phyloP scores from a whole-genome alignment of 75 land plant genomes.

The Isoetes taiwanensis region DNA sequence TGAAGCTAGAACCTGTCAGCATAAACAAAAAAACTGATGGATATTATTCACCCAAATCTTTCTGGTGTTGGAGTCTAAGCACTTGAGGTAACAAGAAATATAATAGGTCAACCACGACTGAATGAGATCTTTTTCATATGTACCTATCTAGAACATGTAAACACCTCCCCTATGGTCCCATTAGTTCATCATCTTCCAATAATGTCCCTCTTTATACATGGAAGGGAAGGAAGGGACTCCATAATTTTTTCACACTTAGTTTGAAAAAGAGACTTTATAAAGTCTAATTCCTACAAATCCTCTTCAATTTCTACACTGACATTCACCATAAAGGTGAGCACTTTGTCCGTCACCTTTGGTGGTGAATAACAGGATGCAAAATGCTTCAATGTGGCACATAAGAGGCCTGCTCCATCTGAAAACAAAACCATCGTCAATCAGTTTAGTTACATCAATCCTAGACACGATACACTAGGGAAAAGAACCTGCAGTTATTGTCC shows the following conservation, averaged over 20 bases:
- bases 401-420: conserved; percentile 90
- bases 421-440: too few relatives aligned
- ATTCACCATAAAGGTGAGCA: too few relatives aligned
- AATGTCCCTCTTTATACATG: too few relatives aligned
- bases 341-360: too few relatives aligned
- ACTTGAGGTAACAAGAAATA: neutral
- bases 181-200: too few relatives aligned
- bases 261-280: neutral
- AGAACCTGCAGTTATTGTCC: conserved; percentile 86
- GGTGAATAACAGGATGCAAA: conserved; percentile 42
- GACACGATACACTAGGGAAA: too few relatives aligned
- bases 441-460: too few relatives aligned
- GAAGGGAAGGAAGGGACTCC: neutral
- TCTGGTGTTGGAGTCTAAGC: too few relatives aligned
- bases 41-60: neutral
- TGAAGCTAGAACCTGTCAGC: conserved; percentile 83
- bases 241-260: neutral
- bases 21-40: neutral
- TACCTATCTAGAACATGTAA: neutral
- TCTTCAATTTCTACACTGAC: too few relatives aligned
- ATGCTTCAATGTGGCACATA: conserved; percentile 62
- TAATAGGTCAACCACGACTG: neutral
- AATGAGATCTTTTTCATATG: neutral
- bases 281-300: neutral
- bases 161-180: too few relatives aligned